A percentile compares a stretch with the other conserved stretches of the same genome.
These are phyloP conservation scores for Solanum gandarillasii DNA, from an alignment of 257 asterid genomes.

Conservation along the genomic window DNA sequence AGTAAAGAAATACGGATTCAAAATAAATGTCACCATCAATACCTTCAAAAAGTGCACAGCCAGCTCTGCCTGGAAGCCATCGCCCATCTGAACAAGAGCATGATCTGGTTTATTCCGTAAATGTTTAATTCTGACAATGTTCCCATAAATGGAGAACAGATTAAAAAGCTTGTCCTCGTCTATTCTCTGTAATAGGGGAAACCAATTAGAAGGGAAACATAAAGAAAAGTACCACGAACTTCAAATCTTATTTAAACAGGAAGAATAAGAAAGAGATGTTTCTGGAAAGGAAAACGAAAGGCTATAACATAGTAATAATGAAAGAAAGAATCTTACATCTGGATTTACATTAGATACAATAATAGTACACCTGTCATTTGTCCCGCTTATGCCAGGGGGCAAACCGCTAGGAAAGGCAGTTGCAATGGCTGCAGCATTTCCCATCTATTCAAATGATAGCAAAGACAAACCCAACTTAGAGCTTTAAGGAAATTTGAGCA, in stretches of 20 bases:
- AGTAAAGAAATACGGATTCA: neutral
- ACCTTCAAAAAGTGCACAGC: slow-evolving; percentile 97
- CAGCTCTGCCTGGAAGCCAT: slow-evolving; percentile 98
- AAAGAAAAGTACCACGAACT: neutral
- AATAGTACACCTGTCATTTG: slow-evolving; percentile 90
- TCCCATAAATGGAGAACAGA: slow-evolving; percentile 87
- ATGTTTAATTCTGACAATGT: slow-evolving; percentile 81
- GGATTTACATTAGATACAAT: slow-evolving; percentile 80
- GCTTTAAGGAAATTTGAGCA: neutral
- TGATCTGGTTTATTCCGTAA: slow-evolving; percentile 95
- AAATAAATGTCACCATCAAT: neutral
- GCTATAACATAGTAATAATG: neutral
- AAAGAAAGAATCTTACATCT: slow-evolving; percentile 49
- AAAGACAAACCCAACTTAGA: neutral
- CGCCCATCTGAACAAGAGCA: slow-evolving; percentile 95
- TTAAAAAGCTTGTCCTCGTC: slow-evolving; percentile 95
- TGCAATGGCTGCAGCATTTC: slow-evolving; percentile 90
- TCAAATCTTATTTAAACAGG: neutral
- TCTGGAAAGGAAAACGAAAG: neutral
- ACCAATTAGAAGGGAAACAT: neutral
- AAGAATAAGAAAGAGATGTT: neutral
- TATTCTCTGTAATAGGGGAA: slow-evolving; percentile 44
- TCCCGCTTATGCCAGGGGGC: slow-evolving; percentile 87
- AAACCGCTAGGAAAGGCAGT: slow-evolving; percentile 96
- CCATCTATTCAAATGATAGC: slow-evolving; percentile 34